Evolutionary conservation across 1,284 basidiomycete species (phyloP), one percentile per base, ranked within the genome.

Genomic region (Singerocomus inundabilis): DNA sequence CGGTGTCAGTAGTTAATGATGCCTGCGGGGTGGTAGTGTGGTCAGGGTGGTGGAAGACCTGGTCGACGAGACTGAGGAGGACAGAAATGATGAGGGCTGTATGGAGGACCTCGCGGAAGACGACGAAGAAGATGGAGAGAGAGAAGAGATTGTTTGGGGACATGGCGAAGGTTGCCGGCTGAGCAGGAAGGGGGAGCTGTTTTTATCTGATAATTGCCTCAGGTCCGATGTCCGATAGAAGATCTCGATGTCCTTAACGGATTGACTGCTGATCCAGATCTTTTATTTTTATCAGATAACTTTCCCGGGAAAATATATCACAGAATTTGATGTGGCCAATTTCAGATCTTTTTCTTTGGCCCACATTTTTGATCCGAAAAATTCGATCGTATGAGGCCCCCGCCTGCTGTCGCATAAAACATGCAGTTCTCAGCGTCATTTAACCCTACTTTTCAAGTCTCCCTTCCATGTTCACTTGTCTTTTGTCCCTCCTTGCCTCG

Each of bases 91-190:
- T 91, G 72, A 95, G 88, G 45, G 83, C 84, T 7, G 91, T 89
- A 73, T 96, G 92, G 56, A 96, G 79, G 2, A 89, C 86, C 77
- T 96, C 92, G 56, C 93, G 82, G 60, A 94, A 90, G 63, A 91
- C 81, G 68, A 93, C 91, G 78, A 94, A 91, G 73, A 91, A 93
- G 56, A 91, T 88, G 61, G 88, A 81, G 46, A 89, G 76, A 52
- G 85, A 88, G 70, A 91, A 91, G 52, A 90, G 71, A 62, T 80
- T 77, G 56, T 75, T n/a, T n/a, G n/a, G 36, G 9, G 57, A 72
- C 37, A 77, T 67, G 24, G 40, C n/a, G n/a, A n/a, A n/a, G n/a
- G 5, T n/a, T 8, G n/a, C 13, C 13, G 28, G 9, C 9, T 15
- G 13, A 16, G 10, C 2, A 0, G n/a, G n/a, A n/a, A n/a, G n/a